phyloP scores from a whole-genome alignment of 805 yeast genomes.

The Saccharomycopsis babjevae region DNA sequence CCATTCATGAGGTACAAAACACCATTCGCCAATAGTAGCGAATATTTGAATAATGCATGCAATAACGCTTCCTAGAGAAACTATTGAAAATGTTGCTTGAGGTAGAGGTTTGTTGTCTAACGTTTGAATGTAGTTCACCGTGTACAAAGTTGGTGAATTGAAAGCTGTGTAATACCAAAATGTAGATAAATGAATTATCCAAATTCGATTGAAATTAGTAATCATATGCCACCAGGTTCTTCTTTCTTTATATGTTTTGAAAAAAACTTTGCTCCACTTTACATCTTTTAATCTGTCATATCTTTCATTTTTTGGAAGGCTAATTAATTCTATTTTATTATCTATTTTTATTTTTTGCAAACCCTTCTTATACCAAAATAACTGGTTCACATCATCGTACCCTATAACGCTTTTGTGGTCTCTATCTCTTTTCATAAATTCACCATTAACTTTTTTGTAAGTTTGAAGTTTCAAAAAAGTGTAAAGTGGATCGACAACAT shows the following conservation, averaged over 20 bases:
- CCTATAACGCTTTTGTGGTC: slow-evolving; percentile 78
- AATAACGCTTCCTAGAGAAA: slow-evolving; percentile 83
- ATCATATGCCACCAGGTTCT: slow-evolving; percentile 96
- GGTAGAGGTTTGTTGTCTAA: slow-evolving; percentile 75
- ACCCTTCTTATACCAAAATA: slow-evolving; percentile 99
- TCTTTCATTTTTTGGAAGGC: slow-evolving; percentile 82
- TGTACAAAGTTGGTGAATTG: slow-evolving; percentile 86
- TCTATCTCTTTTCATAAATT: slow-evolving; percentile 74
- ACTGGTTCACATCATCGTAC: slow-evolving; percentile 96
- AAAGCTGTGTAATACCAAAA: slow-evolving; percentile 94
- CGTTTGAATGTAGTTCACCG: slow-evolving; percentile 75
- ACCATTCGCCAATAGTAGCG: slow-evolving; percentile 89
- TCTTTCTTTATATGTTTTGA: slow-evolving; percentile 89
- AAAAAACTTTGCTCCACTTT: slow-evolving; percentile 82
- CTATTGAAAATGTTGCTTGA: slow-evolving; percentile 86
- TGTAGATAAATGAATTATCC: slow-evolving; percentile 84
- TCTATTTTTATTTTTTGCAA: slow-evolving; percentile 70
- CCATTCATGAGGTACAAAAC: slow-evolving; percentile 95
- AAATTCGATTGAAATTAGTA: slow-evolving; percentile 94
- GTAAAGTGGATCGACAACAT: slow-evolving; percentile 86
- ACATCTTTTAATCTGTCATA: slow-evolving; percentile 83
- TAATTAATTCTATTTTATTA: slow-evolving; percentile 54
- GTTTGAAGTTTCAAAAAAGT: slow-evolving; percentile 72
- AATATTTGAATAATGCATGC: slow-evolving; percentile 72
- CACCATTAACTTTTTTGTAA: slow-evolving; percentile 71